Evolutionary conservation across 176 grass and related monocot species (phyloP).

Genomic region (Rhynchospora pubera): DNA sequence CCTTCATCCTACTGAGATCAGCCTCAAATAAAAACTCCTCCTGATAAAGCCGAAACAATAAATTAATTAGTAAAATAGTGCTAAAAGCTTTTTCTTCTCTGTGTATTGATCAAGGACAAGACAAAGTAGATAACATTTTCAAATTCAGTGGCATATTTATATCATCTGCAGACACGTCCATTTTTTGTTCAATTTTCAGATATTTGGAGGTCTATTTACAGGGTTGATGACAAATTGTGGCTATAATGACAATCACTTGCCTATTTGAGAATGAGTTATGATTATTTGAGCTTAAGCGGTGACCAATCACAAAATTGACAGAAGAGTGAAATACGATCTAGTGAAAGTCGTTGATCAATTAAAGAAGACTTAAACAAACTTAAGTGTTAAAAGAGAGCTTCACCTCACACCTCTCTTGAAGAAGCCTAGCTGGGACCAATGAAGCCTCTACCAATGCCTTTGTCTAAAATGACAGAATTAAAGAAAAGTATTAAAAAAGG

Average conservation of each 20-base stretch:
- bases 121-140: background rate
- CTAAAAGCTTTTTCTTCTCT: background rate
- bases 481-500: conserved; percentile 9
- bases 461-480: conserved; percentile 38
- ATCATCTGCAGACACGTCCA: background rate
- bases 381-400: conserved; percentile 30
- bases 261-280: background rate
- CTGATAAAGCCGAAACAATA: conserved; percentile 35
- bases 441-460: conserved; percentile 79
- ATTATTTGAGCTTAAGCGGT: background rate
- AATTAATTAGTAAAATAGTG: background rate
- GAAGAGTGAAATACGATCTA: background rate
- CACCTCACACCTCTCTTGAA: conserved; percentile 97
- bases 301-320: background rate
- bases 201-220: background rate
- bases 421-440: conserved; percentile 55
- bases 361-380: background rate
- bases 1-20: conserved; percentile 75
- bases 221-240: background rate
- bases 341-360: background rate
- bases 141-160: background rate
- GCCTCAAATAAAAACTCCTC: conserved; percentile 98
- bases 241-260: background rate
- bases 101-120: background rate
- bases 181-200: conserved; percentile 5